Evolutionary conservation across 2,329 filamentous ascomycete genomes (phyloP).

Genomic region (Neophaeococcomyces mojaviensis): DNA sequence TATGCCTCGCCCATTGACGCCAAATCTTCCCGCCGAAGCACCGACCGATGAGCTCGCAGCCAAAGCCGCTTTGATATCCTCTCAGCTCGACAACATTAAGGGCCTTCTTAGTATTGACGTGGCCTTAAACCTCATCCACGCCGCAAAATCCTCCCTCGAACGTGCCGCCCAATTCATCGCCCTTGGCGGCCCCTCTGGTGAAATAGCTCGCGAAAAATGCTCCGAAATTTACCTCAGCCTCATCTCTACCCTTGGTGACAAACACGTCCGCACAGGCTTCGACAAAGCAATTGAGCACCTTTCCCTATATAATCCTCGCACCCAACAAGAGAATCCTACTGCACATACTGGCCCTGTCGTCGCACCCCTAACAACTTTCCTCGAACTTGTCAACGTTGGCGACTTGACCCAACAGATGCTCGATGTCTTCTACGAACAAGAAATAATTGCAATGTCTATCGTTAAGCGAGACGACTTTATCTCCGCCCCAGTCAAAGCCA

Average conservation of each 20-base stretch:
- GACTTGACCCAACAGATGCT: constrained; percentile 98
- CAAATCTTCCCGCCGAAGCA: constrained; percentile 51
- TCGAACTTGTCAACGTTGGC: constrained; percentile 95
- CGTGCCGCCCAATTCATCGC: constrained; percentile 74
- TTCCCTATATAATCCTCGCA: constrained; percentile 81
- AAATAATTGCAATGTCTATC: constrained; percentile 73
- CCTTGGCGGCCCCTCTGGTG: constrained; percentile 70
- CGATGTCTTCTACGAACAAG: constrained; percentile 96
- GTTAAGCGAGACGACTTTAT: constrained; percentile 92
- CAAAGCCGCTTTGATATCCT: constrained; percentile 96
- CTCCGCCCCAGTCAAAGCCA: constrained; percentile 82
- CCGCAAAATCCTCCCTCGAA: constrained; percentile 79
- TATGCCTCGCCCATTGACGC: constrained; percentile 30
- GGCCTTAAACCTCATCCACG: constrained; percentile 79
- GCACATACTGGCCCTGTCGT: constrained; percentile 54
- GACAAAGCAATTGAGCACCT: constrained; percentile 87
- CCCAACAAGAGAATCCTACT: constrained; percentile 59
- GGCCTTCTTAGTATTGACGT: constrained; percentile 95
- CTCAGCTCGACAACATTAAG: constrained; percentile 85
- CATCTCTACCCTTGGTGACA: constrained; percentile 73
- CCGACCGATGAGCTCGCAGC: constrained; percentile 88
- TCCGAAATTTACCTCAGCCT: constrained; percentile 79
- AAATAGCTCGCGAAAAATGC: constrained; percentile 81
- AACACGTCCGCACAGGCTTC: constrained; percentile 88
- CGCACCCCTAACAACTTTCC: constrained; percentile 77